Base-by-base conservation (phyloP, 306 rosid genomes). In the Prunus kanzakura region DNA sequence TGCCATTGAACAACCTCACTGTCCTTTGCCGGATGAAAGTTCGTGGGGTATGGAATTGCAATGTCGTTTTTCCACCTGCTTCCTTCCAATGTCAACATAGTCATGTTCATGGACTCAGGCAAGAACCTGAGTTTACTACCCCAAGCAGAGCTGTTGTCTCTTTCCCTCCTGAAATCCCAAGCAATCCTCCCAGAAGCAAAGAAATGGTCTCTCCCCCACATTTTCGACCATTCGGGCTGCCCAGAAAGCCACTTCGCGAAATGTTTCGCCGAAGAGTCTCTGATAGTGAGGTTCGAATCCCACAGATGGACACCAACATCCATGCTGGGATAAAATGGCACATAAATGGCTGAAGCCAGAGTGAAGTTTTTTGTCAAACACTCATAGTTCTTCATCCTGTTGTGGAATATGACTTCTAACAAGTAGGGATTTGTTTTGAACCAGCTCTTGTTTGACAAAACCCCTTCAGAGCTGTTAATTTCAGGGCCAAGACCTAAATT, bases 141-240 rank as follows among this genome's bases (percentile, higher is more conserved):
- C 98, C 98, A 94, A 19, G 80, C 84, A 0, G 96, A 83, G 9
- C 27, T 52, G 9, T 84, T 55, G 66, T 91, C 97, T 35, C 47
- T 54, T 55, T 89, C 83, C 67, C 98, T 85, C 64, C 98, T 89
- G 50, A 90, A 95, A 88, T 92, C 97, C 97, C 98, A 95, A 29
- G 98, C 72, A 75, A 92, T 95, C 75, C 98, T 86, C 6, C 97
- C 98, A 0, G 90, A 88, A 68, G 92, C 76, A 50, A 90, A 80
- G 82, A 95, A 95, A 84, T 95, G 97, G 57, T 95, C 98, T 55
- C 96, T 87, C 2, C 96, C 96, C 84, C 79, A 89, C 96, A 95
- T 82, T 77, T 13, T 86, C 67, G 66, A 77, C 98, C 98, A 95
- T 47, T 90, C 93, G 0, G 88, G 82, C n/a, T 43, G 83, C 0